phyloP scores from a whole-genome alignment of 176 grass and related monocot species.

The Olyra latifolia region DNA sequence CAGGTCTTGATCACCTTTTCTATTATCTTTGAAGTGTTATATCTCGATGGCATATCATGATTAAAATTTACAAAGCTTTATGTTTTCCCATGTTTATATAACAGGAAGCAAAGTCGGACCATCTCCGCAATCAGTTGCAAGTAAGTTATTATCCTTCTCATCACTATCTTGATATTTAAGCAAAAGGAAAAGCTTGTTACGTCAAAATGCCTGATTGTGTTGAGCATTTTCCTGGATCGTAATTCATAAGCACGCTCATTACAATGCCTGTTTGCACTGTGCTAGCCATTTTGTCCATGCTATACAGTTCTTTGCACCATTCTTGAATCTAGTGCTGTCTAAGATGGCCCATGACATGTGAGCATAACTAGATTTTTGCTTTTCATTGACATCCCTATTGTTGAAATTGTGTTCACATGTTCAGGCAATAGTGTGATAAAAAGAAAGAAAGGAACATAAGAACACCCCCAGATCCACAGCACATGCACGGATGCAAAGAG shows the following conservation, averaged over 20 bases:
- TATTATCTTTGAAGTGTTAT: constrained; percentile 24
- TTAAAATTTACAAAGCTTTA: constrained; percentile 23
- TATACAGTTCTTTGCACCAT: not conserved
- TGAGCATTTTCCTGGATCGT: constrained; percentile 26
- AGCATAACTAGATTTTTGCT: not conserved
- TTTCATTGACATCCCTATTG: not conserved
- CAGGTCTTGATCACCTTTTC: constrained; percentile 54
- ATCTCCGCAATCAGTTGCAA: constrained; percentile 55
- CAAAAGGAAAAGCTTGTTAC: constrained; percentile 2
- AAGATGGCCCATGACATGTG: constrained; percentile 15
- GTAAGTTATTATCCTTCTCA: constrained; percentile 52
- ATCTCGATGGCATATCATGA: not conserved
- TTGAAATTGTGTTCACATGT: constrained; percentile 17
- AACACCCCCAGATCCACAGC: not conserved
- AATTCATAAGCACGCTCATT: not conserved
- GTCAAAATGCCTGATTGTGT: constrained; percentile 4
- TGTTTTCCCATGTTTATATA: constrained; percentile 27
- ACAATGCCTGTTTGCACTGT: constrained; percentile 1
- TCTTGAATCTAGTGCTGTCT: constrained; percentile 6
- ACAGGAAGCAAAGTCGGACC: constrained; percentile 69
- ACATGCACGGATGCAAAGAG: not conserved
- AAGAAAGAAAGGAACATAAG: constrained; percentile 3
- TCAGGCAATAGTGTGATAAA: not conserved
- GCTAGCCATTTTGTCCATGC: constrained; percentile 1
- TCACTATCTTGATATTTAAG: not conserved